These are phyloP conservation scores for Friedmanniomyces simplex DNA, from an alignment of 495 filamentous ascomycete genomes.

Conservation along the genomic window DNA sequence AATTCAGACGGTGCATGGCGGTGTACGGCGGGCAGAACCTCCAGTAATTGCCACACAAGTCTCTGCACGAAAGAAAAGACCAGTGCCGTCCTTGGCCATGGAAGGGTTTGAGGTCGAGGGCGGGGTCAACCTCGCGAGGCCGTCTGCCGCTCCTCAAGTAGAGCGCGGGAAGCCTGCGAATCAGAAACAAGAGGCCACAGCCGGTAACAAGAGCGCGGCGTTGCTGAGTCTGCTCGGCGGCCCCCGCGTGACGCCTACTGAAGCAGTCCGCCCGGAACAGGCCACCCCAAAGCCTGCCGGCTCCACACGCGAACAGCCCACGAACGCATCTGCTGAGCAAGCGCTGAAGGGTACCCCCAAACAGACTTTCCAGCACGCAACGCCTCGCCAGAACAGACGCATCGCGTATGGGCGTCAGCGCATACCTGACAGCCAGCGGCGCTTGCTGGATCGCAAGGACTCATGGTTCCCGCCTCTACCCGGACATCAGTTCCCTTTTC, in stretches of 20 bases:
- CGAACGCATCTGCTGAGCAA: neutral
- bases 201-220: neutral
- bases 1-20: neutral
- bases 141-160: neutral
- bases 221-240: conserved; percentile 19
- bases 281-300: neutral
- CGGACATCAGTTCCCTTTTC: conserved; percentile 11
- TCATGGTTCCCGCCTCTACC: conserved; percentile 22
- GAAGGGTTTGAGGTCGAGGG: conserved; percentile 7
- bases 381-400: conserved; percentile 31
- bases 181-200: neutral
- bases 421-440: conserved; percentile 51
- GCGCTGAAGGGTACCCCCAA: neutral
- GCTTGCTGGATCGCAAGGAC: conserved; percentile 44
- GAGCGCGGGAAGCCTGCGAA: neutral
- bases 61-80: neutral
- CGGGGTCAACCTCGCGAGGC: conserved; percentile 8
- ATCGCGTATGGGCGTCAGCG: conserved; percentile 33
- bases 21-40: neutral
- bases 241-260: neutral
- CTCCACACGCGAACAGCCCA: neutral
- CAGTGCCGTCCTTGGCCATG: neutral
- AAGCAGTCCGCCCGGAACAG: neutral
- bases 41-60: neutral
- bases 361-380: neutral